Evolutionary conservation across 306 rosid genomes (phyloP), one percentile per base, ranked within the genome.

Genomic region (Sindora glabra): DNA sequence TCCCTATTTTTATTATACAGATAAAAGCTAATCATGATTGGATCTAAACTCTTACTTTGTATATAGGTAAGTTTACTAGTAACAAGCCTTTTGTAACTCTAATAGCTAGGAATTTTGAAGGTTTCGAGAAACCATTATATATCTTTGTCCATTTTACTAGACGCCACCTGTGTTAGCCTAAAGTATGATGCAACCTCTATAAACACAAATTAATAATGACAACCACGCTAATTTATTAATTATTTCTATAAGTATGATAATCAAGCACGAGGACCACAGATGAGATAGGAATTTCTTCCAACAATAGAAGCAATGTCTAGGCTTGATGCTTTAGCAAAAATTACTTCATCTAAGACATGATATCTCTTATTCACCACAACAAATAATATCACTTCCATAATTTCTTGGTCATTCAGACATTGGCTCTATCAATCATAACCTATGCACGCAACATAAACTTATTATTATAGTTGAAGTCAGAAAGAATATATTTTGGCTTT

Each of bases 281-380:
- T 72, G 72, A 45, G 85, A 56, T 19, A 83, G 91, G 48, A 84
- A 81, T 51, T 82, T 81, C 91, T 84, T 59, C 87, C 91, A 21
- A 81, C 69, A 70, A 84, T 85, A 62, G 85, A 69, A 44, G 87
- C 77, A 58, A 78, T 56, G 58, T 84, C 77, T n/a, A 84, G 83
- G 77, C 78, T 85, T 23, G 85, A 59, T 16, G 85, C 77, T 69
- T 79, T 71, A 53, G 67, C 61, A 40, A 79, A 80, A 22, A 83
- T 53, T 54, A 77, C 83, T 55, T 83, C 89, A 7, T 76, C 86
- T 40, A 83, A 23, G 46, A 83, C 84, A 34, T 85, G 81, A 29
- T 85, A 83, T 67, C 81, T 78, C 77, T 79, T 85, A 18, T 83
- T 83, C 24, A 79, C 89, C 50, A 76, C 89, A 6, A 85, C 85